Conservation (phyloP, 106 monocot genomes). For the Posidonia australis region DNA sequence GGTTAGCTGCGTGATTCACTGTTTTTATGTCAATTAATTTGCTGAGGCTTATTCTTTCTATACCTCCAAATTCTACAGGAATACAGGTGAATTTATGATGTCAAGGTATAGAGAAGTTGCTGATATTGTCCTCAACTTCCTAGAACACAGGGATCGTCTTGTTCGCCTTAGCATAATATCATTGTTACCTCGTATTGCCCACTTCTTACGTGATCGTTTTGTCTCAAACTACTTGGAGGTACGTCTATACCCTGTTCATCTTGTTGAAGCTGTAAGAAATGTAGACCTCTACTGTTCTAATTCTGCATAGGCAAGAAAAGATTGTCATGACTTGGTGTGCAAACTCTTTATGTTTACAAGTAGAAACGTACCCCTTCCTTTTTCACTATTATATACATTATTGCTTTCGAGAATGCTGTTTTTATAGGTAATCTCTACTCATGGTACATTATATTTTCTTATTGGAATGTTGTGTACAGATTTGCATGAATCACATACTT, state of each 20-base stretch:
- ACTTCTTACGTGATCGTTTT: slow-evolving; percentile 96
- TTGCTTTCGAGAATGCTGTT: too few relatives aligned
- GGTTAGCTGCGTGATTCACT: not conserved
- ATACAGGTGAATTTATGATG: slow-evolving; percentile 99
- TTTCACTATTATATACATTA: not conserved
- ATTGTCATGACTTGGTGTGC: too few relatives aligned
- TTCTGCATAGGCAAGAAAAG: too few relatives aligned
- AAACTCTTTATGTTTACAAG: too few relatives aligned
- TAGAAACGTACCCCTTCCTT: too few relatives aligned
- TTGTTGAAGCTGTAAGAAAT: not conserved
- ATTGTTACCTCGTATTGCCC: slow-evolving; percentile 96
- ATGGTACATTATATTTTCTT: not conserved
- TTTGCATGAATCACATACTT: slow-evolving; percentile 96
- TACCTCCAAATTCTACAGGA: slow-evolving; percentile 29
- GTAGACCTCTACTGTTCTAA: not conserved
- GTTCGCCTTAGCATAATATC: slow-evolving; percentile 97
- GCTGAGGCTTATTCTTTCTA: not conserved
- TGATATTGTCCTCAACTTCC: slow-evolving; percentile 89
- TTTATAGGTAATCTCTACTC: too few relatives aligned
- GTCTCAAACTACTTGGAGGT: slow-evolving; percentile 97
- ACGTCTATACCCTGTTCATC: not conserved
- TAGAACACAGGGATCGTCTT: slow-evolving; percentile 88
- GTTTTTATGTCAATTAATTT: not conserved
- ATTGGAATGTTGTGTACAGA: slow-evolving; percentile 27
- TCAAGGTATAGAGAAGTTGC: slow-evolving; percentile 98